Evolutionary conservation across 306 rosid genomes (phyloP).

Genomic region (Lathyrus aphaca): DNA sequence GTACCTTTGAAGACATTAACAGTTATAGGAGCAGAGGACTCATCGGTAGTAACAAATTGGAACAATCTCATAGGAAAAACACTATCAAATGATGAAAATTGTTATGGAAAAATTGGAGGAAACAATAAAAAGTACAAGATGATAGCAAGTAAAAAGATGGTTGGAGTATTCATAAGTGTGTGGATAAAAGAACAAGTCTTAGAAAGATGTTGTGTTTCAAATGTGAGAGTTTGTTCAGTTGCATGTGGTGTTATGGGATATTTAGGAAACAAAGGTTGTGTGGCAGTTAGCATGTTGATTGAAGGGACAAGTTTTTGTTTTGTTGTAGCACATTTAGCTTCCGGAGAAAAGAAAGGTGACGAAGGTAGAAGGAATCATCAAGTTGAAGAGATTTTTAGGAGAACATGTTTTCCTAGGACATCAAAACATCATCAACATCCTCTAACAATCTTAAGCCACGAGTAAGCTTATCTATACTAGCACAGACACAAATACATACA

Average conservation of each 20-base stretch:
- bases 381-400: slow-evolving; percentile 73
- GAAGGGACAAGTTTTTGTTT: slow-evolving; percentile 97
- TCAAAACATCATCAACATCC: slow-evolving; percentile 50
- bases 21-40: slow-evolving; percentile 87
- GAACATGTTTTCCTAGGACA: slow-evolving; percentile 64
- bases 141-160: slow-evolving; percentile 93
- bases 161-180: slow-evolving; percentile 84
- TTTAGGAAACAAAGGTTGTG: slow-evolving; percentile 91
- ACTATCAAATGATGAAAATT: slow-evolving; percentile 47
- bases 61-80: slow-evolving; percentile 71
- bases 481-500: background rate
- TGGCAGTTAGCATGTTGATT: slow-evolving; percentile 81
- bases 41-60: slow-evolving; percentile 77
- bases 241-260: slow-evolving; percentile 98
- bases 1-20: slow-evolving; percentile 79
- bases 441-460: slow-evolving; percentile 80
- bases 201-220: slow-evolving; percentile 58
- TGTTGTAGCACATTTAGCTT: slow-evolving; percentile 79
- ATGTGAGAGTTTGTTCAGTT: slow-evolving; percentile 82
- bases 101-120: slow-evolving; percentile 19
- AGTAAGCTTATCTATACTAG: slow-evolving; percentile 63
- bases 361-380: slow-evolving; percentile 79
- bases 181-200: slow-evolving; percentile 72
- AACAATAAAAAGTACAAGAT: slow-evolving; percentile 49
- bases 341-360: slow-evolving; percentile 91